Evolutionary conservation across 2,329 filamentous ascomycete genomes (phyloP).

Genomic region (Trichothecium sympodiale): DNA sequence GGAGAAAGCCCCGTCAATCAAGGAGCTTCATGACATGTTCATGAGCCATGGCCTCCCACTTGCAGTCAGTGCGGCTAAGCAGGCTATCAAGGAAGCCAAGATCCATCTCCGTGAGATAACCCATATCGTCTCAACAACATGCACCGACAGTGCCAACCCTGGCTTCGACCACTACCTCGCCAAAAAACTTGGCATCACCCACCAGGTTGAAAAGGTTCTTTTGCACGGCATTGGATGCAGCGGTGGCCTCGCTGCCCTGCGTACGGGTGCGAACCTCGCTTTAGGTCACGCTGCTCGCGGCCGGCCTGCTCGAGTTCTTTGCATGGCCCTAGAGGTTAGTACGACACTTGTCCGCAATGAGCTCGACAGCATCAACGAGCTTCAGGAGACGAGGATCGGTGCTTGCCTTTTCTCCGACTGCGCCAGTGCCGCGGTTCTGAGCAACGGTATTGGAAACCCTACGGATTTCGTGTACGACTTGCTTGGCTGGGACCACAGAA

Average conservation of each 20-base stretch:
- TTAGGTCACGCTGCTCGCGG: constrained; percentile 48
- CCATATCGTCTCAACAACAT: constrained; percentile 57
- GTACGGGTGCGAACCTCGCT: constrained; percentile 56
- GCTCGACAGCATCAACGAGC: constrained; percentile 47
- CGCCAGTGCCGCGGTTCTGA: constrained; percentile 53
- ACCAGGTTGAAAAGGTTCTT: constrained; percentile 51
- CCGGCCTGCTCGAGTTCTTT: constrained; percentile 50
- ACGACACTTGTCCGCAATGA: constrained; percentile 53
- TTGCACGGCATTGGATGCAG: constrained; percentile 57
- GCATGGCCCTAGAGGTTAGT: constrained; percentile 53
- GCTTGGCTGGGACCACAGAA: constrained; percentile 53
- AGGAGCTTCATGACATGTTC: constrained; percentile 43
- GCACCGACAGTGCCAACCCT: constrained; percentile 59
- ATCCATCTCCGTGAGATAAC: constrained; percentile 39
- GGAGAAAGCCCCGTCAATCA: constrained; percentile 37
- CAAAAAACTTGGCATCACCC: constrained; percentile 44
- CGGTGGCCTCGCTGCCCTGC: constrained; percentile 49
- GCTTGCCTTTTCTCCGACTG: constrained; percentile 60
- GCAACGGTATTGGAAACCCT: constrained; percentile 46
- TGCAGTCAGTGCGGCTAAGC: constrained; percentile 41
- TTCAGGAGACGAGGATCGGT: constrained; percentile 53
- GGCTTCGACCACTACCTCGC: constrained; percentile 57
- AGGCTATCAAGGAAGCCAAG: constrained; percentile 22
- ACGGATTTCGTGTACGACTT: constrained; percentile 43
- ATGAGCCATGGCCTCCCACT: constrained; percentile 46